Percentiles rank a stretch among this genome's conserved stretches.
Conservation (phyloP, 2,329 filamentous ascomycete genomes). For the Trichoderma koningiopsis region DNA sequence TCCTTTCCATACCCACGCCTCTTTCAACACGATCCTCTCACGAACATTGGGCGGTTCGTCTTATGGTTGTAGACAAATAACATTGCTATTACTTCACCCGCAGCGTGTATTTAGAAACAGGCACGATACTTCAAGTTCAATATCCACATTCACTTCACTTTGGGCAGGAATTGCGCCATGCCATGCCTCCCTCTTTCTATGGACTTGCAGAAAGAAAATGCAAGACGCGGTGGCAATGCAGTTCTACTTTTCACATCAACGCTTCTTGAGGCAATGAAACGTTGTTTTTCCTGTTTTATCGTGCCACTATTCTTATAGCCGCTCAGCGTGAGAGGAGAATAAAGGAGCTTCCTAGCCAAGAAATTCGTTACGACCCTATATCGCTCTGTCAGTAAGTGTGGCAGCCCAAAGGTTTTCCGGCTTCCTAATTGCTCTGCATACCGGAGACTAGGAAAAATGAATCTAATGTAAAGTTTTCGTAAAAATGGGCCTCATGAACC, state of each 20-base stretch:
- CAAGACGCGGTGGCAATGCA: slow-evolving; percentile 19
- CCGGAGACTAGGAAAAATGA: background rate
- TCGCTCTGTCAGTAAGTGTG: background rate
- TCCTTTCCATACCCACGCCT: background rate
- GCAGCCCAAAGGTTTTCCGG: background rate
- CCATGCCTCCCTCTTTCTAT: background rate
- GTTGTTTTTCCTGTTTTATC: background rate
- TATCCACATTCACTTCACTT: background rate
- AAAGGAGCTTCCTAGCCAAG: background rate
- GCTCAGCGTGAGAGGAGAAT: background rate
- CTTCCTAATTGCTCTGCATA: background rate
- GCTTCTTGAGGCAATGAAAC: background rate
- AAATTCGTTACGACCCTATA: background rate
- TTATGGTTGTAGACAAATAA: background rate
- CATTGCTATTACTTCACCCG: background rate
- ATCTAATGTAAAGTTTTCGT: background rate
- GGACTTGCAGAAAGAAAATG: background rate
- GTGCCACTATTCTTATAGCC: background rate
- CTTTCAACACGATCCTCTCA: background rate
- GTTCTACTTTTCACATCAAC: background rate
- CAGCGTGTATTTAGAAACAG: background rate
- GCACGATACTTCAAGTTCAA: background rate
- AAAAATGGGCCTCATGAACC: background rate
- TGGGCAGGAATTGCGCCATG: slow-evolving; percentile 4
- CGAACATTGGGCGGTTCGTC: background rate